Percentiles rank a stretch among this genome's conserved stretches.
These are phyloP conservation scores for Verbena officinalis DNA, from an alignment of 257 asterid species.

Conservation along the genomic window DNA sequence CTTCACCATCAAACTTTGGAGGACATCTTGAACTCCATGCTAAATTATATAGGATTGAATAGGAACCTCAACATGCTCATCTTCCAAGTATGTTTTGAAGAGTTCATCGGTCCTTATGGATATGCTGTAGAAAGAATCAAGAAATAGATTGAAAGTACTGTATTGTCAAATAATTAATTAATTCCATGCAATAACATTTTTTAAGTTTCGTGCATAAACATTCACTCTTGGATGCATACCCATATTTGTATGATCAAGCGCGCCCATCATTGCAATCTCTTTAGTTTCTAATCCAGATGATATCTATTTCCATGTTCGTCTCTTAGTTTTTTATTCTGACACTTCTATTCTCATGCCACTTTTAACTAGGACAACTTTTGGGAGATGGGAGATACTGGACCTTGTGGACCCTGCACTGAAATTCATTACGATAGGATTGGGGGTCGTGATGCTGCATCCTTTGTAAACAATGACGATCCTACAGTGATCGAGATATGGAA, in stretches of 20 bases:
- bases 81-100: not conserved
- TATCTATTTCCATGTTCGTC: conserved; percentile 14
- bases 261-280: not conserved
- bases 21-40: not conserved
- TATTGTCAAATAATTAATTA: conserved; percentile 8
- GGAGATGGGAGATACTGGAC: conserved; percentile 99
- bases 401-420: conserved; percentile 99
- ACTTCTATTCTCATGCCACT: conserved; percentile 19
- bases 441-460: conserved; percentile 82
- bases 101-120: not conserved
- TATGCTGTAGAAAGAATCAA: conserved; percentile 1
- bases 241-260: conserved; percentile 6
- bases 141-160: conserved; percentile 1
- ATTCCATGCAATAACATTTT: too few species aligned
- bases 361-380: conserved; percentile 84
- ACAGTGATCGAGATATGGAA: conserved; percentile 99
- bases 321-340: not conserved
- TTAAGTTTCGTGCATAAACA: not conserved
- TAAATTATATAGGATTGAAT: not conserved
- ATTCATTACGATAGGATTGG: conserved; percentile 96
- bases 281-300: conserved; percentile 15
- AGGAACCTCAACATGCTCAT: not conserved
- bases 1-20: not conserved
- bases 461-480: conserved; percentile 94
- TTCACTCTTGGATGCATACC: not conserved